Evolutionary conservation across 140 eudicot species (phyloP), one percentile per base, ranked within the genome.

Genomic region (Erigeron philadelphicus): DNA sequence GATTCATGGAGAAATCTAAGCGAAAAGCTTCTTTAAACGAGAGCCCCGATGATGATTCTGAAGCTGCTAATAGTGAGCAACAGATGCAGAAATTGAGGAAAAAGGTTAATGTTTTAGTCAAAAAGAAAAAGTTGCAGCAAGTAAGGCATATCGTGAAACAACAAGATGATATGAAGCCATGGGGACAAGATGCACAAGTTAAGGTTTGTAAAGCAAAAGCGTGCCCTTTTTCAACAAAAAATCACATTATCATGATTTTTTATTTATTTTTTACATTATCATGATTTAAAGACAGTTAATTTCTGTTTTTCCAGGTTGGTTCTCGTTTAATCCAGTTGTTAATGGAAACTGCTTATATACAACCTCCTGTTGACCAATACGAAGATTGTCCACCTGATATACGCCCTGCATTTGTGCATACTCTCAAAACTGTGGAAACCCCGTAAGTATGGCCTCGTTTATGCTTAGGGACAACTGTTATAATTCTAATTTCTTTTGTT

Each of bases 161-260:
- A 18, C 89, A 82, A 45, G 95, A 86, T 71, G 85, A 84, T 46
- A 25, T 58, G 52, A 84, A 82, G 72, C 85, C 98, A 11, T 92
- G 98, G 98, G 98, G 96, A 54, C 96, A 84, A 79, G 98, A 92
- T 64, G 81, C 76, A 67, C 96, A 86, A 84, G 89, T 81, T 40
- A 92, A 88, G 96, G 97, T 90, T 55, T 77, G 84, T 78, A 46
- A 25, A 25, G 18, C 52, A 11, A 57, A 18, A 0, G 9, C 3
- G 13, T 58, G 18, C 11, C 46, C 4, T 13, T 8, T 17, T 38
- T 54, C 11, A 31, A 55, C 8, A 2, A 10, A 11, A 8, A 25
- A 2, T 77, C 12, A 55, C 38, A 11, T 8, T 64, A 56, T 76
- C 44, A 8, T 64, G 16, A 64, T 64, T 77, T 10, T n/a, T n/a